Percentiles rank a stretch among this genome's conserved stretches.
Evolutionary conservation across 106 monocot genomes (phyloP).

Genomic region (Dactylorhiza incarnata): DNA sequence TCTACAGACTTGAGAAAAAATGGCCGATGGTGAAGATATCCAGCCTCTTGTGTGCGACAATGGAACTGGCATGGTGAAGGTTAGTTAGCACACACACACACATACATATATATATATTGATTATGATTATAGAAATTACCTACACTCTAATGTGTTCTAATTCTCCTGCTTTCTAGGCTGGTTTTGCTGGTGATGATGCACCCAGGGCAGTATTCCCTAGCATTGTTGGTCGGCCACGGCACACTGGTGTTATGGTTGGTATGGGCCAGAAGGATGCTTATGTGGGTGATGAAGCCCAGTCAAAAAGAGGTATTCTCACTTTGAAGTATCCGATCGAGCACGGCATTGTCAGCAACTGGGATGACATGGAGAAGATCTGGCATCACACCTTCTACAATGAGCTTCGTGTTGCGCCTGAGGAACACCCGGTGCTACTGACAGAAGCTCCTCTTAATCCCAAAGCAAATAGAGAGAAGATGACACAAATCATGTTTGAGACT

Average conservation of each 20-base stretch:
- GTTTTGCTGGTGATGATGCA: constrained; percentile 20
- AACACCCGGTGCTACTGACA: constrained; percentile 11
- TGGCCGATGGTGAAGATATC: constrained; percentile 33
- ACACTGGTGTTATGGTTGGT: constrained; percentile 19
- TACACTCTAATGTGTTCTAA: neutral
- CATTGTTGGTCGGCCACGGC: constrained; percentile 16
- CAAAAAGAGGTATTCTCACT: constrained; percentile 19
- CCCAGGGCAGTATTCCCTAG: constrained; percentile 16
- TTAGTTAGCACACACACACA: neutral
- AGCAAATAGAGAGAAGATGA: constrained; percentile 21
- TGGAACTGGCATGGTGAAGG: constrained; percentile 37
- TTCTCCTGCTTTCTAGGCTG: constrained; percentile 4
- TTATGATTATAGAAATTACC: neutral
- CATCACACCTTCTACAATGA: constrained; percentile 22
- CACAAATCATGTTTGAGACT: constrained; percentile 19
- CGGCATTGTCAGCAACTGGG: constrained; percentile 20
- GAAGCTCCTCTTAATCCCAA: constrained; percentile 18
- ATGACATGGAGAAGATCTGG: constrained; percentile 23
- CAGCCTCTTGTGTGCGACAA: constrained; percentile 34
- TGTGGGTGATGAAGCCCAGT: constrained; percentile 18
- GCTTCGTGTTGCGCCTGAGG: constrained; percentile 15
- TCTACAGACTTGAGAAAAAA: constrained; percentile 9
- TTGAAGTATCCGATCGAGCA: constrained; percentile 19
- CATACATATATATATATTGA: no score
- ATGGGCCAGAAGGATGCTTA: constrained; percentile 21